Base-by-base conservation (phyloP, 371 early-diverging fungal genomes). In the Mortierella sp. region DNA sequence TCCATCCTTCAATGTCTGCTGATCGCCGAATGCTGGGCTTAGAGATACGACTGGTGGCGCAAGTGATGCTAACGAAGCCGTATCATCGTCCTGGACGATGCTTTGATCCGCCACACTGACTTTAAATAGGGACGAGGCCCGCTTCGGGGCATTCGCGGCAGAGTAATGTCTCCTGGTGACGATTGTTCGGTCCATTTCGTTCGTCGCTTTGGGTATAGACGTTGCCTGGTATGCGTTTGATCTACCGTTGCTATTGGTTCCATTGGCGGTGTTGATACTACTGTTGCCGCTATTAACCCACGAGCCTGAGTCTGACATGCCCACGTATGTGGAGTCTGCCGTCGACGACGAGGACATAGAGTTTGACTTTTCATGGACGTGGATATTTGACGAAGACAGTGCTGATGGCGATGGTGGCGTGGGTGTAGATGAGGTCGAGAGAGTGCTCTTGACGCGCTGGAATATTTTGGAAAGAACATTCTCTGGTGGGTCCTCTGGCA, bases 401-500 rank as follows among this genome's bases (percentile, higher is more conserved):
- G 53, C n/a, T n/a, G n/a, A n/a, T n/a, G n/a, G 21, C 12, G 43
- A 30, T 19, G 27, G 28, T 31, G 48, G 27, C 23, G 11, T 14
- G 3, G 34, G 28, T 6, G 65, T 14, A 14, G 12, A 4, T 34
- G 53, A 28, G 9, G 66, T 53, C n/a, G 79, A 75, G 21, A 86
- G 84, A 0, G 88, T 83, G 30, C 80, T 84, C 46, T 81, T 87
- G 58, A 89, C 86, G 14, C 84, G 82, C 41, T 82, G 84, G 60
- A 89, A 82, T 62, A 89, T 64, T 54, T 87, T 89, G 27, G 86
- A 85, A 12, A 89, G 72, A 5, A 85, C 82, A n/a, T 84, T 86
- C 70, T 87, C 88, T 4, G 63, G 86, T 78, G 57, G 83, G 44
- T 78, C 81, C 67, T 50, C 81, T 49, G 41, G 79, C 54, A 56